Evolutionary conservation across 2,329 filamentous ascomycete species (phyloP), one percentile per base, ranked within the genome.

Genomic region (Xylariaceae sp.): DNA sequence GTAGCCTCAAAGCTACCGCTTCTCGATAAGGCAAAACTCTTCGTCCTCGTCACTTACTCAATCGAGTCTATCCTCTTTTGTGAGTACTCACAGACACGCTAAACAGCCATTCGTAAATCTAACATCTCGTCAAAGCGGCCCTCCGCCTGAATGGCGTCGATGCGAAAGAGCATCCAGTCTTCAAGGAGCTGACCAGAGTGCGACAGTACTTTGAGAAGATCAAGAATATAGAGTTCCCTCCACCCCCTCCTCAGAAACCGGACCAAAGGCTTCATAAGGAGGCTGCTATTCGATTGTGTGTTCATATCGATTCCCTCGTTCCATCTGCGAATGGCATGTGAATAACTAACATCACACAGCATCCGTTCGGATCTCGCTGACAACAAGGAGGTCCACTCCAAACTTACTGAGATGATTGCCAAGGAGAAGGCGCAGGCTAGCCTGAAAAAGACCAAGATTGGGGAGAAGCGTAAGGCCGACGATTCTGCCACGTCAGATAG

Each of bases 161-260:
- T 63, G 85, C 88, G n/a, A 90, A 87, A 67, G 78, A 87, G 45
- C 92, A 97, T 66, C 80, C 89, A 27, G 82, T 99, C 51, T 94
- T 90, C 70, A 79, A 80, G 51, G 94, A 99, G 73, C 79, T 99
- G 55, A 86, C 83, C 51, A 84, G 94, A 49, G 85, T 97, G 47
- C 90, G 86, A 68, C 87, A 90, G 65, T 97, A 97, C 69, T 95
- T 96, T 70, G 83, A 81, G 52, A 99, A 97, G 74, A 92, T 97
- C 66, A 89, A 94, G 64, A 75, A 76, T 12, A 79, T 83, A 3
- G 90, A 96, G 68, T 78, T 75, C 6, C 79, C 81, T 1, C 76
- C 78, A 3, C 4, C 33, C 15, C 22, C 22, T 27, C 3, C 12
- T 10, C 68, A 73, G 46, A 75, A 81, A 62, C 77, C 78, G 31